A percentile compares a stretch with the other conserved stretches of the same genome.
phyloP scores from a whole-genome alignment of 1,284 basidiomycete genomes.

The Phellopilus nigrolimitatus region DNA sequence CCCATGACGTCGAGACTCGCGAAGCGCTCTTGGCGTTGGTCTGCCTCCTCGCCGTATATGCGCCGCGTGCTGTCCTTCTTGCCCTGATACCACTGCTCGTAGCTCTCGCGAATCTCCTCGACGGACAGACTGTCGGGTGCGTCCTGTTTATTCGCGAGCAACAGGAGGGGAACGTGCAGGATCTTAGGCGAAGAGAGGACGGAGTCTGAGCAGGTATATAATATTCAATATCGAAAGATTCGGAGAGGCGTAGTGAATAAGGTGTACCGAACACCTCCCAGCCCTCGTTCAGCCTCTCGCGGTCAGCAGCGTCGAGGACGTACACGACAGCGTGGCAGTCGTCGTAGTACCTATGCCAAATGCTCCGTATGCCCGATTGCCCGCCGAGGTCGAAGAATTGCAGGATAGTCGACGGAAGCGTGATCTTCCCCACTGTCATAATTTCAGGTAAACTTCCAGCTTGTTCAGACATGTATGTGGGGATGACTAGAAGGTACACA shows the following conservation, averaged over 20 bases:
- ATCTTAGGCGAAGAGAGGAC: slow-evolving; percentile 84
- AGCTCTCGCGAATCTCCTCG: slow-evolving; percentile 84
- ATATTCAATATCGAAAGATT: not conserved
- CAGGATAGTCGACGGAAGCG: slow-evolving; percentile 83
- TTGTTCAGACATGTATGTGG: not conserved
- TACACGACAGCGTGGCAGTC: slow-evolving; percentile 93
- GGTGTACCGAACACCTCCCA: slow-evolving; percentile 95
- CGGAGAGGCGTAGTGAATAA: slow-evolving; percentile 27
- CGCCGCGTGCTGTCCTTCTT: slow-evolving; percentile 63
- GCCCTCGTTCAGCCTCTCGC: slow-evolving; percentile 79
- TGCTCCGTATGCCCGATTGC: slow-evolving; percentile 84
- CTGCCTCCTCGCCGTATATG: slow-evolving; percentile 46
- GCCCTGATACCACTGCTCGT: slow-evolving; percentile 82
- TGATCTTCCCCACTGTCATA: slow-evolving; percentile 79
- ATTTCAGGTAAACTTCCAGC: not conserved
- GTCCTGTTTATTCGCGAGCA: slow-evolving; percentile 94
- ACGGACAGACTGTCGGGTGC: slow-evolving; percentile 73
- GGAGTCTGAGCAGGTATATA: slow-evolving; percentile 55
- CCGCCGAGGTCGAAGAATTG: slow-evolving; percentile 95
- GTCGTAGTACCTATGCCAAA: slow-evolving; percentile 92
- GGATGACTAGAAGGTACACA: slow-evolving; percentile 34
- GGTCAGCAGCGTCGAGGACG: slow-evolving; percentile 86
- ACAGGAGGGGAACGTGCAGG: slow-evolving; percentile 79
- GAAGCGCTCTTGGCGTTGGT: slow-evolving; percentile 55
- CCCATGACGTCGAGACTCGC: slow-evolving; percentile 91